These are phyloP conservation scores for Debaryomyces prosopidis DNA, from an alignment of 805 yeast genomes.

Conservation along the genomic window DNA sequence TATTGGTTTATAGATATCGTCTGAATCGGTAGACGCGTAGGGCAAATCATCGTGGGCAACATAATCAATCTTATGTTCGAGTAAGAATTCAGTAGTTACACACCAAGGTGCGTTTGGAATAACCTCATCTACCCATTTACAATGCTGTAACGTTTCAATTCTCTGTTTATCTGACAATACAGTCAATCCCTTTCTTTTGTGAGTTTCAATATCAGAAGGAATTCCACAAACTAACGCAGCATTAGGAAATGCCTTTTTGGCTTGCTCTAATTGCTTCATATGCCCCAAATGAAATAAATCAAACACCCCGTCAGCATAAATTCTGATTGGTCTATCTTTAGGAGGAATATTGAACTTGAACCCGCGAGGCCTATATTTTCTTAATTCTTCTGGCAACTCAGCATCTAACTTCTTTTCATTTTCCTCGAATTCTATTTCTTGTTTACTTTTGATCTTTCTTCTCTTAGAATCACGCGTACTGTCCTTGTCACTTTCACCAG, in stretches of 20 bases:
- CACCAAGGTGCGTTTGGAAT: slow-evolving; percentile 95
- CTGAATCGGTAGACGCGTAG: slow-evolving; percentile 83
- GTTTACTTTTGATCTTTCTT: slow-evolving; percentile 25
- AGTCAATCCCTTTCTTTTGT: slow-evolving; percentile 88
- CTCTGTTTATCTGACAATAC: slow-evolving; percentile 87
- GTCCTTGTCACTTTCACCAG: slow-evolving; percentile 15
- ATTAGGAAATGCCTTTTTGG: slow-evolving; percentile 86
- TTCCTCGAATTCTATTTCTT: slow-evolving; percentile 34
- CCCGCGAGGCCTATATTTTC: slow-evolving; percentile 80
- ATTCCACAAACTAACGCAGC: slow-evolving; percentile 87
- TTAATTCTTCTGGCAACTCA: slow-evolving; percentile 64
- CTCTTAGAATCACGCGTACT: slow-evolving; percentile 14
- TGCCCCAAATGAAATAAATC: slow-evolving; percentile 96
- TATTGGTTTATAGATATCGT: slow-evolving; percentile 91
- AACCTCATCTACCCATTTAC: slow-evolving; percentile 98
- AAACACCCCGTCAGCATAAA: slow-evolving; percentile 98
- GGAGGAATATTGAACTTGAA: slow-evolving; percentile 82
- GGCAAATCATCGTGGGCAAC: slow-evolving; percentile 98
- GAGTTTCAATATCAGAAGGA: slow-evolving; percentile 89
- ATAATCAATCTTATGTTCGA: slow-evolving; percentile 82
- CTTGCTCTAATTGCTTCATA: slow-evolving; percentile 96
- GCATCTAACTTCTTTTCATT: slow-evolving; percentile 63
- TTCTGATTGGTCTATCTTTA: slow-evolving; percentile 77
- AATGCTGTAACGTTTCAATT: slow-evolving; percentile 86
- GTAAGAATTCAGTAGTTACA: slow-evolving; percentile 78